Evolutionary conservation across 2,329 filamentous ascomycete species (phyloP).

Genomic region (Neonectria magnoliae): DNA sequence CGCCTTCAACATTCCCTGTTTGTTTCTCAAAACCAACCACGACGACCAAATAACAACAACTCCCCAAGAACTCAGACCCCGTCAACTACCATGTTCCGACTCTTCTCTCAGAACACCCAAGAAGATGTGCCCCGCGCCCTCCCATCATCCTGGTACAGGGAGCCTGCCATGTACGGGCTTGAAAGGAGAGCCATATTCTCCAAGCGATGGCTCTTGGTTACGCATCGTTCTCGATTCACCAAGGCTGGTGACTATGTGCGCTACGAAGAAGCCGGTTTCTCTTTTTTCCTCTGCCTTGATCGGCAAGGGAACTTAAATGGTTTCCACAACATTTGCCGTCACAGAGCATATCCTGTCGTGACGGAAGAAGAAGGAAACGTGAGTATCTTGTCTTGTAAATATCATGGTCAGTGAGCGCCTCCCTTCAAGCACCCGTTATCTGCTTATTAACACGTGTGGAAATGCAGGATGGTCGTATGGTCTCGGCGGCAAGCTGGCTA

Average conservation of each 20-base stretch:
- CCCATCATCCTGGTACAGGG: conserved; percentile 60
- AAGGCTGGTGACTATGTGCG: conserved; percentile 64
- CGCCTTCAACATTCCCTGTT: not conserved
- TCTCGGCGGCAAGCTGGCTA: conserved; percentile 65
- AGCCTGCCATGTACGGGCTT: conserved; percentile 61
- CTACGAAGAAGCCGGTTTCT: conserved; percentile 63
- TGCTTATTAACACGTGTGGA: not conserved
- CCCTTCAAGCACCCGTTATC: not conserved
- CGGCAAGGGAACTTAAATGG: conserved; percentile 62
- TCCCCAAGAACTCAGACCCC: too few species aligned
- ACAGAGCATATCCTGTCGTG: conserved; percentile 68
- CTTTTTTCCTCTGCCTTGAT: conserved; percentile 62
- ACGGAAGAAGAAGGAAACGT: conserved; percentile 59
- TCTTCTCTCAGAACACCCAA: not conserved
- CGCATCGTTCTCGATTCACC: conserved; percentile 58
- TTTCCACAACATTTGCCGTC: conserved; percentile 72
- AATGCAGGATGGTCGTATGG: conserved; percentile 66
- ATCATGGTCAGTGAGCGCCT: conserved; percentile 50
- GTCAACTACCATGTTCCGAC: not conserved
- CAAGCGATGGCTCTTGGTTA: conserved; percentile 62
- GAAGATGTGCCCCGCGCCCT: conserved; percentile 45
- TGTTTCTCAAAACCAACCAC: not conserved
- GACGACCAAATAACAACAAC: not conserved
- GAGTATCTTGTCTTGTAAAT: conserved; percentile 66
- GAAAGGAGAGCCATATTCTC: conserved; percentile 66